A percentile compares a stretch with the other conserved stretches of the same genome.
These are phyloP conservation scores for Coleophoma cylindrospora DNA, from an alignment of 2,329 filamentous ascomycete species.

Conservation along the genomic window DNA sequence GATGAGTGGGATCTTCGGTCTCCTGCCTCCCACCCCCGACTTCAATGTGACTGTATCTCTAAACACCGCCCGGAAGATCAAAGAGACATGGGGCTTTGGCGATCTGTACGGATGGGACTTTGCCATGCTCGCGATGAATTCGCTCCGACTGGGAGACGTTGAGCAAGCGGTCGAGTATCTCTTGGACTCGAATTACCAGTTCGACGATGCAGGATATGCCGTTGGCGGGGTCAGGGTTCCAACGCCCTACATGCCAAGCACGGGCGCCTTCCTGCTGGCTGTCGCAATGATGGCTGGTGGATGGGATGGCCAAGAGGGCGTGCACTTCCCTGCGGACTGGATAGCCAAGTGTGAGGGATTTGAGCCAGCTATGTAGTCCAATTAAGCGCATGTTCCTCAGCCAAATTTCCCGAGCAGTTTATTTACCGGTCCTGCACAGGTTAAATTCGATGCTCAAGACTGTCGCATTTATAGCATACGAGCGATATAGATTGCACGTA, in stretches of 20 bases:
- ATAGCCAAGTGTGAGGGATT: conserved; percentile 44
- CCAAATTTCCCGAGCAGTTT: too few relatives aligned
- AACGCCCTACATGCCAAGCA: conserved; percentile 52
- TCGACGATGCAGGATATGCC: conserved; percentile 53
- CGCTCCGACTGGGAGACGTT: conserved; percentile 34
- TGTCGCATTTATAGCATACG: too few relatives aligned
- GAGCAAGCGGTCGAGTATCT: conserved; percentile 35
- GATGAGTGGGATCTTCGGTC: conserved; percentile 38
- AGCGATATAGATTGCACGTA: too few relatives aligned
- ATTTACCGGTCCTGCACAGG: too few relatives aligned
- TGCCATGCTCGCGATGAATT: conserved; percentile 40
- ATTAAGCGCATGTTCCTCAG: too few relatives aligned
- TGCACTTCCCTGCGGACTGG: conserved; percentile 45
- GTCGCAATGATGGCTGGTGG: conserved; percentile 53
- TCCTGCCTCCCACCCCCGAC: conserved; percentile 32
- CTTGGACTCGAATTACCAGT: conserved; percentile 43
- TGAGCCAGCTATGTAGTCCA: conserved; percentile 1
- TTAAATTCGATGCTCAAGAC: too few relatives aligned
- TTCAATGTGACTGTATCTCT: conserved; percentile 30
- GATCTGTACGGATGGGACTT: conserved; percentile 42
- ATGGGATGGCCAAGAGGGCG: conserved; percentile 44
- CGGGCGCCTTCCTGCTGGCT: conserved; percentile 42
- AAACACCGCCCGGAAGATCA: conserved; percentile 33
- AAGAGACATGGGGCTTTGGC: conserved; percentile 34
- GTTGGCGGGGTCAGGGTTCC: conserved; percentile 46